Evolutionary conservation across 2,329 filamentous ascomycete genomes (phyloP), one percentile per base, ranked within the genome.

Genomic region (Huntiella omanensis): DNA sequence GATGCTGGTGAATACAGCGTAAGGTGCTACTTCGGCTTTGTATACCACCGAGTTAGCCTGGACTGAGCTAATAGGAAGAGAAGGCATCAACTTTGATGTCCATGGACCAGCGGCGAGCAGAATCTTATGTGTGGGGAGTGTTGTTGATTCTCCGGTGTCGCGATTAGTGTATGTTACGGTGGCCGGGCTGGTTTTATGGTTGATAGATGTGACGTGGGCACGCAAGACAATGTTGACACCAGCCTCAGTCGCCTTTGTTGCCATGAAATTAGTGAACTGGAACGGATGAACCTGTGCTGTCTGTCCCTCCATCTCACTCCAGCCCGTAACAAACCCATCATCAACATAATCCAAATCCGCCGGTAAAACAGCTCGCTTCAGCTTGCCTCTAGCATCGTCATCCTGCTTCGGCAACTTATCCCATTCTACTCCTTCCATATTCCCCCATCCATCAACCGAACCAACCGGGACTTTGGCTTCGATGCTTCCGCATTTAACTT

Each of bases 271-370:
- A 0, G 91, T 96, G 58, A 98, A 96, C 39, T 85, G 77, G 51
- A 80, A 83, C 0, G 91, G 91, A 56, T 98, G 88, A 2, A 96
- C 88, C 62, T 98, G 91, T 0, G 91, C 83, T 1, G 91, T 96
- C 51, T 85, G 83, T 1, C 57, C 53, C 17, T 84, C 85, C 85
- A 96, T 95, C 57, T 80, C 76, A 33, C 83, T 75, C 62, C 93
- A 96, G 15, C 68, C 67, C 45, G 66, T 64, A 16, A 93, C 63
- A 2, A 77, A 64, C 4, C 78, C 73, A 1, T 70, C 63, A 45
- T 82, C 74, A 37, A 96, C 68, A 86, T 87, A 98, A 60, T 94
- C 80, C 10, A 96, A 66, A 52, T 92, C 84, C 11, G 69, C 57
- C 0, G 91, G 88, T 1, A 94, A 61, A 2, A 71, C 72, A 0